Evolutionary conservation across 345 rosid species (phyloP), one percentile per base, ranked within the genome.

Genomic region (Cardamine resedifolia): DNA sequence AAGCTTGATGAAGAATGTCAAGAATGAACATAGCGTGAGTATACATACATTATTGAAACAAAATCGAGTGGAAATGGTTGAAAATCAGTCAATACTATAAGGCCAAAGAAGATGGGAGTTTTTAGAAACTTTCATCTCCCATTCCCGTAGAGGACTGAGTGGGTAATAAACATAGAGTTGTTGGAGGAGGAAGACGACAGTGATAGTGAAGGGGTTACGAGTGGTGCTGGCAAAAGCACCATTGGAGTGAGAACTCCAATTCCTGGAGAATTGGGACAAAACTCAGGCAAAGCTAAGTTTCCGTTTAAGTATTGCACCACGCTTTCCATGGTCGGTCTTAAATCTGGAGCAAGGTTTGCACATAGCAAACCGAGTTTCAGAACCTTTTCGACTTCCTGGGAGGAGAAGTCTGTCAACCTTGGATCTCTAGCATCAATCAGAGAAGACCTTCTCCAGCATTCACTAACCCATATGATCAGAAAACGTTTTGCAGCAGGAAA

Each of bases 281-380:
- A 57, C 12, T 78, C 79, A 0, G 82, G 81, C 34, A 83, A 67
- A 21, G 30, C 49, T 3, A 58, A 36, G 33, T 62, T 76, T n/a
- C 81, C 79, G 5, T 76, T 78, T 10, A 82, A 64, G 74, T 72
- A 73, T 11, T 70, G 80, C 68, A 74, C 71, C 55, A 81, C 83
- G 57, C 80, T 83, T 48, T 68, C 77, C 79, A 83, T 84, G 20
- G 58, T 33, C 3, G 91, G 88, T 73, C 86, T 80, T 6, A 18
- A 50, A 12, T 59, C 76, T 10, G 84, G 77, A 14, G n/a, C 62
- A n/a, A 68, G 53, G 50, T 80, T 73, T 15, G 83, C 64, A 78
- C 85, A 85, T 2, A 83, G 64, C 71, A 83, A 58, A 3, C 89
- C 85, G 7, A 85, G 65, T 52, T 80, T 85, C 76, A 85, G 10